Evolutionary conservation across 2,329 filamentous ascomycete genomes (phyloP), one percentile per base, ranked within the genome.

Genomic region (Aureobasidium mangrovei): DNA sequence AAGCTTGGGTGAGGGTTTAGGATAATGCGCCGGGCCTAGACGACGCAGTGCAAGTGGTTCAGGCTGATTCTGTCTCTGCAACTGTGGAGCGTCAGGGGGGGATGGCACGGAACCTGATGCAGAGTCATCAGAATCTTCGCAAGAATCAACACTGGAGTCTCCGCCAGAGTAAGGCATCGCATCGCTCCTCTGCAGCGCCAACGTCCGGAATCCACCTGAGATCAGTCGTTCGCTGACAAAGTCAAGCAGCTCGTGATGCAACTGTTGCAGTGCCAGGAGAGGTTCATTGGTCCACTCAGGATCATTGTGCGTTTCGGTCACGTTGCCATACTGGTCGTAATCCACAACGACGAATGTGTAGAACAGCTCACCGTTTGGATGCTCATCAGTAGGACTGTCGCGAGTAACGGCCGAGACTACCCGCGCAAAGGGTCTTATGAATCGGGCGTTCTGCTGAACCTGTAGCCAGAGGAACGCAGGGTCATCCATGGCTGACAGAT

Each of bases 291-390:
- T 41, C 46, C 46, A 49, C 10, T 40, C 46, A 7, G 46, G 46
- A 1, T 49, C 35, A 24, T 40, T 28, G 36, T 49, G 40, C 4
- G 31, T 18, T 24, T 31, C 24, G 8, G 18, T 18, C 18, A 49
- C 36, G n/a, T 49, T 49, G 36, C 46, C 46, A 27, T 41, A 27
- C 24, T 40, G 27, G 18, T 49, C 46, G 9, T 49, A 49, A 18
- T 24, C 36, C 3, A 49, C 26, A 31, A 49, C 10, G n/a, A 31
- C 35, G 40, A 32, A 41, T 12, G 46, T 41, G 35, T 36, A 49
- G 28, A 29, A 49, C 7, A 28, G 46, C 36, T 40, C n/a, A 3
- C 36, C 28, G 18, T 31, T 8, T 8, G 18, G 18, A 18, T 18
- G 18, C 18, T 18, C 18, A 18, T 18, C 18, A 18, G 18, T 18